Percentiles rank a stretch among this genome's conserved stretches.
Evolutionary conservation across 768 basidiomycete species (phyloP).

Genomic region (Amanita fuliginea): DNA sequence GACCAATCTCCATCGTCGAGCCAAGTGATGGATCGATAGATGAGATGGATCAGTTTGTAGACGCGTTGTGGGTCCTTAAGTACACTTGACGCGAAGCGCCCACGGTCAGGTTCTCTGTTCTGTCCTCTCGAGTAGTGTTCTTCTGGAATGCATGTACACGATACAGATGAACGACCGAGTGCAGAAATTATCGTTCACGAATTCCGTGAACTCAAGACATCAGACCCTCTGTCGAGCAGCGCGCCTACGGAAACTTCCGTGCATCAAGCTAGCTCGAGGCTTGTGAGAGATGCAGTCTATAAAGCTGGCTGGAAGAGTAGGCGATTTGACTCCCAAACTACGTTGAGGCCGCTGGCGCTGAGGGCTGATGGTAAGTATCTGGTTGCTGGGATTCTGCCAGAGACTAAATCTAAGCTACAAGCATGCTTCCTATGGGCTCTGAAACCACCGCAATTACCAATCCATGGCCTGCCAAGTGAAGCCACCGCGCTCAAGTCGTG

Average conservation of each 20-base stretch:
- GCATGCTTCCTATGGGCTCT: conserved; percentile 6
- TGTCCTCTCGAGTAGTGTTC: too few species aligned
- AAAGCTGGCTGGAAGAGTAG: not conserved
- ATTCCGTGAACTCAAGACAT: not conserved
- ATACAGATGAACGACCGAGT: not conserved
- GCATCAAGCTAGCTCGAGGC: not conserved
- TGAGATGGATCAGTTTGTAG: not conserved
- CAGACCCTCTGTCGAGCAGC: not conserved
- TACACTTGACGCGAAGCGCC: not conserved
- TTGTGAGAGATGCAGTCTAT: not conserved
- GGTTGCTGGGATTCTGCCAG: not conserved
- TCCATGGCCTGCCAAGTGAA: not conserved
- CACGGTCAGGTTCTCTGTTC: not conserved
- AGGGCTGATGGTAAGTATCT: not conserved
- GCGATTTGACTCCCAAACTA: not conserved
- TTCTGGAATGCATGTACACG: not conserved
- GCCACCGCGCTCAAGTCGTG: conserved; percentile 21
- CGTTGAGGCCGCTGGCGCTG: not conserved
- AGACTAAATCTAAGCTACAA: not conserved
- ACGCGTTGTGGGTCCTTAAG: not conserved
- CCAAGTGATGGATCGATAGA: conserved; percentile 3
- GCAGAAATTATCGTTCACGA: conserved; percentile 1
- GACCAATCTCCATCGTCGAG: conserved; percentile 24
- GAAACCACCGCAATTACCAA: not conserved
- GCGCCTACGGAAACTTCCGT: not conserved